These are phyloP conservation scores for Vigna trinervia DNA, from an alignment of 306 rosid genomes.

Conservation along the genomic window DNA sequence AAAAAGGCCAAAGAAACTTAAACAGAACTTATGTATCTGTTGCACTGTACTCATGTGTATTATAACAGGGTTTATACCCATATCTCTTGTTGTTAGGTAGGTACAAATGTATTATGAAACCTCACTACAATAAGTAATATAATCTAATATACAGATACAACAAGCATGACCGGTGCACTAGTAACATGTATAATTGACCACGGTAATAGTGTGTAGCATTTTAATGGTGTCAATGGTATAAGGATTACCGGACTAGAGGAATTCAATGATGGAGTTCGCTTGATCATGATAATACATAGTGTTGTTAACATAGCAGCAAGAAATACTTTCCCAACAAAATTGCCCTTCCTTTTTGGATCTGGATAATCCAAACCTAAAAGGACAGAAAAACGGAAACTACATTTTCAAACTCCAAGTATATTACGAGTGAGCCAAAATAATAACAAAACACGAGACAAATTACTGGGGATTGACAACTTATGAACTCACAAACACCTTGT, in stretches of 20 bases:
- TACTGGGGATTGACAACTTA: constrained; percentile 3
- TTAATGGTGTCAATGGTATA: constrained; percentile 9
- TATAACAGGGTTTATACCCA: constrained; percentile 13
- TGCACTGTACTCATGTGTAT: background rate
- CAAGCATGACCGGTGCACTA: background rate
- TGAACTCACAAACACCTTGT: constrained; percentile 22
- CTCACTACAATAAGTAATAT: constrained; percentile 21
- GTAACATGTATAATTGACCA: background rate
- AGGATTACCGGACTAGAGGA: constrained; percentile 71
- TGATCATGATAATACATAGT: constrained; percentile 82
- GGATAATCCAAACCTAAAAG: constrained; percentile 78
- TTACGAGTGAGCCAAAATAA: background rate
- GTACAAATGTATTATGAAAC: constrained; percentile 16
- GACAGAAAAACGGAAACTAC: constrained; percentile 26
- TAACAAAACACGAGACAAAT: constrained; percentile 6
- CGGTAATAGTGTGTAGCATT: constrained; percentile 5
- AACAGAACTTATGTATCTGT: background rate
- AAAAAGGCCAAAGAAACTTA: constrained; percentile 12
- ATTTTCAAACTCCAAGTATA: constrained; percentile 24
- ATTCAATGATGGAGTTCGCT: constrained; percentile 75
- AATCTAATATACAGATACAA: constrained; percentile 1
- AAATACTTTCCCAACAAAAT: constrained; percentile 80
- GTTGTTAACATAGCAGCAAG: constrained; percentile 80
- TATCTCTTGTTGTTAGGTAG: background rate
- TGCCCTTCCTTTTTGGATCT: constrained; percentile 81